phyloP scores from a whole-genome alignment of 768 basidiomycete species.

The Tubosaeta sp. region DNA sequence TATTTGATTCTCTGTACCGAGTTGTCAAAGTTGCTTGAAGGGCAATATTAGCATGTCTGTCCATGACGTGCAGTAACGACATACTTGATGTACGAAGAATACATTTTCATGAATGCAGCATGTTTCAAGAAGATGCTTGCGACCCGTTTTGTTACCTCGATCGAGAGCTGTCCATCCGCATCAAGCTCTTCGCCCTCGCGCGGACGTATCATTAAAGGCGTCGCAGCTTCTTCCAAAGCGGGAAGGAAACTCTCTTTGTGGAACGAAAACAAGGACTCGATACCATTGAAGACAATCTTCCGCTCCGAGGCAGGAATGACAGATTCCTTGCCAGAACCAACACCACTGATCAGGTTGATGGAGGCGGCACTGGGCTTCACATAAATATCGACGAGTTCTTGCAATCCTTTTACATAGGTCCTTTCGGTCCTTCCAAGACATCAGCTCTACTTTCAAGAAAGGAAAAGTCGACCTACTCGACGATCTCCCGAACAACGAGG shows the following conservation, averaged over 20 bases:
- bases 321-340: slow-evolving; percentile 74
- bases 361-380: slow-evolving; percentile 77
- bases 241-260: slow-evolving; percentile 93
- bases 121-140: slow-evolving; percentile 90
- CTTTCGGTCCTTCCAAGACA: slow-evolving; percentile 72
- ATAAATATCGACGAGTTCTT: slow-evolving; percentile 93
- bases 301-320: slow-evolving; percentile 83
- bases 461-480: slow-evolving; percentile 56
- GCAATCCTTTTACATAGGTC: slow-evolving; percentile 91
- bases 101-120: slow-evolving; percentile 98
- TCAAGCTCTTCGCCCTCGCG: slow-evolving; percentile 51
- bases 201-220: slow-evolving; percentile 54
- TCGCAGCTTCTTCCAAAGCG: slow-evolving; percentile 75
- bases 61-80: slow-evolving; percentile 24
- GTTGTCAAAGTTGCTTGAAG: slow-evolving; percentile 84
- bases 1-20: slow-evolving; percentile 82
- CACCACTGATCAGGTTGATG: slow-evolving; percentile 65
- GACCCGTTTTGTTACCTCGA: slow-evolving; percentile 72
- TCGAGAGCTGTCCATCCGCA: slow-evolving; percentile 67
- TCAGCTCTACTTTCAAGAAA: slow-evolving; percentile 7
- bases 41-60: slow-evolving; percentile 9
- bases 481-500: slow-evolving; percentile 85
- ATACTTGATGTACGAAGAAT: slow-evolving; percentile 96
- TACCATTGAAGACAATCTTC: slow-evolving; percentile 85
- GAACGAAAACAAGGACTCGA: slow-evolving; percentile 88